phyloP scores from a whole-genome alignment of 2,329 filamentous ascomycete genomes.

The Beauveria pseudobassiana region DNA sequence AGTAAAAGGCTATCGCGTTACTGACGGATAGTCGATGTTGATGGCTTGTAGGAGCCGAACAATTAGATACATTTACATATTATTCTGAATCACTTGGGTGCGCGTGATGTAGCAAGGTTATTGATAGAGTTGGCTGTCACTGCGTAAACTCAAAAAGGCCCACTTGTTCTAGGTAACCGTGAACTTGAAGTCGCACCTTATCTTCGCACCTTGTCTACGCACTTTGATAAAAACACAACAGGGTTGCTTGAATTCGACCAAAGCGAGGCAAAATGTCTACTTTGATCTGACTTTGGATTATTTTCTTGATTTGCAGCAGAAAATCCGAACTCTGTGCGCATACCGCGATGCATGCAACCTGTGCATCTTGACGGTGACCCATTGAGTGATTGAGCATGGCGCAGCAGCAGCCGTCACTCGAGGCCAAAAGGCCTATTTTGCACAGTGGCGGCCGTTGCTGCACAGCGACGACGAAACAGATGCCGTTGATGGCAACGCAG shows the following conservation, averaged over 20 bases:
- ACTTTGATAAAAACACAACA: too few species aligned
- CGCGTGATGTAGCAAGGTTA: too few species aligned
- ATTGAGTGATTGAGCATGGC: constrained; percentile 15
- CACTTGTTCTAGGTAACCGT: too few species aligned
- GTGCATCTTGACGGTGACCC: neutral
- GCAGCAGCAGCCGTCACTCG: constrained; percentile 17
- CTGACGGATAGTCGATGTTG: neutral
- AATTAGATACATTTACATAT: neutral
- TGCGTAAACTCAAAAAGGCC: too few species aligned
- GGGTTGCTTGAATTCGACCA: too few species aligned
- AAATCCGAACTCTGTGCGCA: too few species aligned
- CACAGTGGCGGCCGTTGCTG: constrained; percentile 28
- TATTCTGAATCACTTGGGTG: too few species aligned
- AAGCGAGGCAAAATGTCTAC: neutral
- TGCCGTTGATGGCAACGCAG: neutral
- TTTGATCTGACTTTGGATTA: neutral
- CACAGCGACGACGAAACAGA: constrained; percentile 23
- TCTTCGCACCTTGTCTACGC: too few species aligned
- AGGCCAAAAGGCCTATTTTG: constrained; percentile 41
- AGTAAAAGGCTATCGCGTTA: neutral
- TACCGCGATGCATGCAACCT: neutral
- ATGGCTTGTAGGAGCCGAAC: neutral
- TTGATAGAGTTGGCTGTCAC: too few species aligned
- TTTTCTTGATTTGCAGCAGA: neutral
- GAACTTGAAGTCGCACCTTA: neutral